These are phyloP conservation scores for Trypanosoma boissoni DNA, from an alignment of 208 protist genomes.

Conservation along the genomic window DNA sequence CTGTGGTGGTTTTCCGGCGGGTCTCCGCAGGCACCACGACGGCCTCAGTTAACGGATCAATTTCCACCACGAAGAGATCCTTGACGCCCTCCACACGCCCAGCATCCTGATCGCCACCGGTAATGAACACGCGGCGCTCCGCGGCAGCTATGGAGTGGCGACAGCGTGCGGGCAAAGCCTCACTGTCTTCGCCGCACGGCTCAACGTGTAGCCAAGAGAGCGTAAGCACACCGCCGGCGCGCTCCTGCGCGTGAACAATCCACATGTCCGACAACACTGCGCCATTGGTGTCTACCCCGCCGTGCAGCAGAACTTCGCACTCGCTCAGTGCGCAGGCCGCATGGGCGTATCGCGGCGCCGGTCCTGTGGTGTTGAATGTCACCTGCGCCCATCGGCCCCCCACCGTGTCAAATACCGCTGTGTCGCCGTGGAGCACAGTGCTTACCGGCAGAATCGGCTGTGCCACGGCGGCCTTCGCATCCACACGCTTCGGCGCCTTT, in stretches of 20 bases:
- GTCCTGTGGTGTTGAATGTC: conserved; percentile 12
- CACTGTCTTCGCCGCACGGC: conserved; percentile 1
- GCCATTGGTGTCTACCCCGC: conserved; percentile 54
- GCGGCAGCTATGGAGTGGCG: conserved; percentile 39
- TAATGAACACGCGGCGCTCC: conserved; percentile 45
- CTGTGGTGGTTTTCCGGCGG: neutral
- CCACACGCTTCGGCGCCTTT: conserved; percentile 11
- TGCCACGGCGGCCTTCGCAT: conserved; percentile 3
- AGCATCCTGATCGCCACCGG: conserved; percentile 29
- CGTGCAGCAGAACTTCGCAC: conserved; percentile 63
- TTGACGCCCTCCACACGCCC: neutral
- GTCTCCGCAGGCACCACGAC: conserved; percentile 2
- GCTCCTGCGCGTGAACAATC: conserved; percentile 44
- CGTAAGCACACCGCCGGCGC: conserved; percentile 4
- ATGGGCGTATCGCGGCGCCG: conserved; percentile 22
- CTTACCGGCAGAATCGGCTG: neutral
- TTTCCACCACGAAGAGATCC: conserved; percentile 21
- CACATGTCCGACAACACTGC: conserved; percentile 60
- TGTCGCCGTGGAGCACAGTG: conserved; percentile 24
- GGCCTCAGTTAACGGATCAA: conserved; percentile 10
- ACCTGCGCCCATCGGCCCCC: conserved; percentile 13
- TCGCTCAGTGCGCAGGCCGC: conserved; percentile 23
- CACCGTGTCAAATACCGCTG: conserved; percentile 23
- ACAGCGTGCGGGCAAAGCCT: conserved; percentile 22
- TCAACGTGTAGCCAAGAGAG: conserved; percentile 22